Conservation (phyloP, 805 yeast genomes). For the Tetrapisispora taiwanensis region DNA sequence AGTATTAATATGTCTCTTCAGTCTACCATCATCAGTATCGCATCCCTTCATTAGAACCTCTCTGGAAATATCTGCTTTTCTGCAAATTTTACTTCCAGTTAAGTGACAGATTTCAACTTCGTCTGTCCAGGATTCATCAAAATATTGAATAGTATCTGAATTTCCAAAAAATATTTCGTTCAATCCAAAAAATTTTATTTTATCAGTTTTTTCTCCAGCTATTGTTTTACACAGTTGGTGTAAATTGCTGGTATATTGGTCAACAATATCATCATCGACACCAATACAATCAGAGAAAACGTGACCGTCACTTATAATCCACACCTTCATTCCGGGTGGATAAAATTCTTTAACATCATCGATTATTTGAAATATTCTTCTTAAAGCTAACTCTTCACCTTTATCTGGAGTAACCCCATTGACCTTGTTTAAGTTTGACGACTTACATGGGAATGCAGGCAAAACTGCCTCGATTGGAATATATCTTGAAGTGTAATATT, state of each 20-base stretch:
- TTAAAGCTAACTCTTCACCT: constrained; percentile 39
- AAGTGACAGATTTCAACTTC: constrained; percentile 28
- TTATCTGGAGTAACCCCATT: constrained; percentile 41
- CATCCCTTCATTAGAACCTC: constrained; percentile 36
- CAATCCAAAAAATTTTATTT: constrained; percentile 34
- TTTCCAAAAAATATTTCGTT: constrained; percentile 33
- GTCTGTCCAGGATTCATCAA: constrained; percentile 23
- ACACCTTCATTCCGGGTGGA: constrained; percentile 45
- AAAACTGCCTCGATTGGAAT: constrained; percentile 44
- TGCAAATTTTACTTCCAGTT: constrained; percentile 32
- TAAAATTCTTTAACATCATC: constrained; percentile 32
- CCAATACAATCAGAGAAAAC: constrained; percentile 58
- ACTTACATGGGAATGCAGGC: constrained; percentile 59
- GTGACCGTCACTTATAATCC: constrained; percentile 56
- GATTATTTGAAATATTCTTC: constrained; percentile 30
- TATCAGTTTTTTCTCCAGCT: constrained; percentile 25
- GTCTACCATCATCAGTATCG: constrained; percentile 49
- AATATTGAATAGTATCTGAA: constrained; percentile 18
- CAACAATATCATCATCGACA: constrained; percentile 47
- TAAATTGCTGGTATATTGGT: constrained; percentile 36
- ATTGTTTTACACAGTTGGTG: constrained; percentile 34
- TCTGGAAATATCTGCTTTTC: constrained; percentile 32
- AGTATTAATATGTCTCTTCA: constrained; percentile 49
- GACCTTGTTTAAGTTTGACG: constrained; percentile 47
- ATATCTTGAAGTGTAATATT: constrained; percentile 41